phyloP scores from a whole-genome alignment of 2,329 filamentous ascomycete genomes.

The Tolypocladium ophioglossoides region DNA sequence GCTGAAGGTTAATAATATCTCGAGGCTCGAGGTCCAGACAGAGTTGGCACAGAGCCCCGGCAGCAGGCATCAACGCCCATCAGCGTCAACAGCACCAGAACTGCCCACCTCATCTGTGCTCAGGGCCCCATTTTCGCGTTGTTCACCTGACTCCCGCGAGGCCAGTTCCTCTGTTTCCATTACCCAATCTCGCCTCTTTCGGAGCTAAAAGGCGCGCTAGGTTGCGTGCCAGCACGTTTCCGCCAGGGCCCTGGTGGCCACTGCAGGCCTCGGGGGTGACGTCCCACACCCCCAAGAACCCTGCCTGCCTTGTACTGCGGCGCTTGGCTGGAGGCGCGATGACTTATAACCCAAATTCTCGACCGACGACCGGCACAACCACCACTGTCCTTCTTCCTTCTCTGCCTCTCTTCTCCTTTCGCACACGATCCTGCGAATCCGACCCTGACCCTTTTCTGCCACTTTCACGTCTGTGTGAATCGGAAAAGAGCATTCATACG shows the following conservation, averaged over 20 bases:
- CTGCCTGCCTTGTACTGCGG: background rate
- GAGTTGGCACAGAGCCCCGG: too few species aligned
- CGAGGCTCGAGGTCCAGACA: too few species aligned
- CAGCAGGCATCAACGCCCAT: too few species aligned
- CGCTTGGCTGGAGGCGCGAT: background rate
- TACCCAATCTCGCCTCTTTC: slow-evolving; percentile 6
- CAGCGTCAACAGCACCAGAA: too few species aligned
- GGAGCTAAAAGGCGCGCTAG: slow-evolving; percentile 3
- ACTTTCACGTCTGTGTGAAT: background rate
- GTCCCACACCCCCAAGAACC: background rate
- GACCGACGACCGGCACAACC: background rate
- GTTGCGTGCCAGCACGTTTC: slow-evolving; percentile 1
- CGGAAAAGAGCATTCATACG: background rate
- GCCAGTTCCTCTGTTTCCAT: slow-evolving; percentile 6
- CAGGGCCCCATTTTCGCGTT: background rate
- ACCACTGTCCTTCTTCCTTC: background rate
- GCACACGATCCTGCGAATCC: background rate
- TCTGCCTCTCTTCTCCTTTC: background rate
- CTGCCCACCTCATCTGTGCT: too few species aligned
- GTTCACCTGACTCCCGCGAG: slow-evolving; percentile 7
- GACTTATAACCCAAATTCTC: slow-evolving; percentile 2
- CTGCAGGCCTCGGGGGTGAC: background rate
- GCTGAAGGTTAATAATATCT: too few species aligned
- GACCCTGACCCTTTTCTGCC: background rate
- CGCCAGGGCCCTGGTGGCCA: slow-evolving; percentile 1